Evolutionary conservation across 208 protist genomes (phyloP), one percentile per base, ranked within the genome.

Genomic region (Vickermania ingenoplastis): DNA sequence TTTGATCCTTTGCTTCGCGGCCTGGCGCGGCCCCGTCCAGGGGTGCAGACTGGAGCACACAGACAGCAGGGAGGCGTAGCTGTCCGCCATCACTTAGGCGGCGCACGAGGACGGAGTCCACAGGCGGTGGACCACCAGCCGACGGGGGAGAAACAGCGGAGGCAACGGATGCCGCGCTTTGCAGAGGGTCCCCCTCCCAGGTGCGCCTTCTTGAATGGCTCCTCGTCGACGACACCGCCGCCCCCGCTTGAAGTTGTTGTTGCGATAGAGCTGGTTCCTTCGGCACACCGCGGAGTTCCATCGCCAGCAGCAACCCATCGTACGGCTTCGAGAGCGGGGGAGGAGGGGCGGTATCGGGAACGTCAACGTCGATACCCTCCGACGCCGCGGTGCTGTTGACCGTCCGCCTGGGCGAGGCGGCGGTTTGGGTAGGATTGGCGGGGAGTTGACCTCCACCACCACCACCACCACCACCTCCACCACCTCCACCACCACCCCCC

Each of bases 51-150:
- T 63, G 11, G 31, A 83, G 55, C 27, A 83, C 86, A 53, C 75
- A 84, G 7, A 53, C 56, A 25, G 82, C 70, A 13, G 86, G 86
- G 50, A 93, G 67, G 65, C 89, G 69, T 52, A 93, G 63, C 67
- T 90, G 82, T 0, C 81, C 81, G 24, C 78, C 82, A 36, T 71
- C 69, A 28, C 71, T 55, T 13, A 93, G 63, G 0, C 79, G 73
- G 61, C 76, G 81, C 11, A 72, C 72, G 11, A 92, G 66, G 26
- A 87, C 63, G 21, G 77, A 17, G 49, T 68, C 61, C 25, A 57
- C 65, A 54, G 69, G 53, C 5, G 41, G 14, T 0, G 48, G 14
- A 1, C 29, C 41, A 29, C 49, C 11, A 45, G 36, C 7, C 11
- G 17, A 17, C 7, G 36, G 36, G 17, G 36, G 11, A 7, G 36